phyloP scores from a whole-genome alignment of 495 filamentous ascomycete species.

The Filosporella fistucella region DNA sequence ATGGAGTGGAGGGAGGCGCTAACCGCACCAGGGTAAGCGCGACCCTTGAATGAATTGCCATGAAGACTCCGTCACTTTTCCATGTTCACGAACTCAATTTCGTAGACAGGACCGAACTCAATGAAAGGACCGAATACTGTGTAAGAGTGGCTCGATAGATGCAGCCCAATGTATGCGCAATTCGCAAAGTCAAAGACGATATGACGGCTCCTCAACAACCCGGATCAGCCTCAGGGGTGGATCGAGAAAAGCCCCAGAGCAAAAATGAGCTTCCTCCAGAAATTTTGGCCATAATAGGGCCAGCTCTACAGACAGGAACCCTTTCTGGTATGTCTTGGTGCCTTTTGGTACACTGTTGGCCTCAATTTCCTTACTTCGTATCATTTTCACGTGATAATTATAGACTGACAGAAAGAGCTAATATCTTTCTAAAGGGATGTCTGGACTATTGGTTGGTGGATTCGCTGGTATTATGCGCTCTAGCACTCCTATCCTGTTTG shows the following conservation, averaged over 20 bases:
- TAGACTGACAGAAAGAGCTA: constrained; percentile 1
- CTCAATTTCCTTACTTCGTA: neutral
- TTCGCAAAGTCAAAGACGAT: constrained; percentile 18
- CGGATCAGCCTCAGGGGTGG: neutral
- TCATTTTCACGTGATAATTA: constrained; percentile 15
- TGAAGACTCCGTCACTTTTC: too few relatives aligned
- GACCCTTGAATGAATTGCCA: too few relatives aligned
- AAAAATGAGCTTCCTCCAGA: constrained; percentile 13
- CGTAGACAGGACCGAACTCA: too few relatives aligned
- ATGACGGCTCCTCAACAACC: constrained; percentile 8
- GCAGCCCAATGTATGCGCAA: constrained; percentile 18
- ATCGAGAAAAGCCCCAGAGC: neutral
- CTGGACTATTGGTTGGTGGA: constrained; percentile 18
- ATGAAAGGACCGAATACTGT: too few relatives aligned
- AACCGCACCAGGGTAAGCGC: too few relatives aligned
- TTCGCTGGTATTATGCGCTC: constrained; percentile 65
- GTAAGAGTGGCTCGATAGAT: too few relatives aligned
- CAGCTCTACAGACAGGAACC: constrained; percentile 24
- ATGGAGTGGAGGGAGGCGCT: too few relatives aligned
- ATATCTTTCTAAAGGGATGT: constrained; percentile 16
- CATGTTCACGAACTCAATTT: too few relatives aligned
- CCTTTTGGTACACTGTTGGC: neutral
- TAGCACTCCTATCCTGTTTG: constrained; percentile 61
- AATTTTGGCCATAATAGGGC: constrained; percentile 18
- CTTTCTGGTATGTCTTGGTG: constrained; percentile 18